Evolutionary conservation across 1,139 yeast genomes (phyloP).

Genomic region (Lodderomyces margitis): DNA sequence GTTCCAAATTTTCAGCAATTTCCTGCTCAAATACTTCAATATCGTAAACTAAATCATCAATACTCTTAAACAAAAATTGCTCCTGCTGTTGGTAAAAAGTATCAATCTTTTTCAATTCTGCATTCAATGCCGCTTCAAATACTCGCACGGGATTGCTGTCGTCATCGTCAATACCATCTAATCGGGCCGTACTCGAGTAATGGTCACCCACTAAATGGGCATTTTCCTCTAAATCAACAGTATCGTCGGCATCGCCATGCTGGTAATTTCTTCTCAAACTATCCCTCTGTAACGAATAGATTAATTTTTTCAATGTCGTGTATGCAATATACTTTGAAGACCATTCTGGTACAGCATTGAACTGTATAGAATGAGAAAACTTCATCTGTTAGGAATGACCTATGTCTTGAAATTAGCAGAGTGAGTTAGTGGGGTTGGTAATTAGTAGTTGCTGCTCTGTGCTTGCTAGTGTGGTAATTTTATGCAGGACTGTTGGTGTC

Average conservation of each 20-base stretch:
- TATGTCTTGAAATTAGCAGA: not conserved
- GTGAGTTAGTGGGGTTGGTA: not conserved
- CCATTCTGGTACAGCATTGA: conserved; percentile 80
- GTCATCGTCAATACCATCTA: conserved; percentile 16
- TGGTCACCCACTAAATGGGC: conserved; percentile 26
- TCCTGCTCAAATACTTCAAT: conserved; percentile 46
- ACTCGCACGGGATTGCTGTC: conserved; percentile 29
- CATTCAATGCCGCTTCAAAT: conserved; percentile 53
- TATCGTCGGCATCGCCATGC: conserved; percentile 23
- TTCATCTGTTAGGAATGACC: conserved; percentile 44
- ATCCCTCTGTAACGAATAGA: conserved; percentile 64
- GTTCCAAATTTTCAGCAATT: conserved; percentile 15
- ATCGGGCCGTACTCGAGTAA: conserved; percentile 23
- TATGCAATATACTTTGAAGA: conserved; percentile 67
- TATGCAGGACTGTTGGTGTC: not conserved
- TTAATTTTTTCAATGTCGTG: conserved; percentile 59
- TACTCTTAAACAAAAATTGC: conserved; percentile 42
- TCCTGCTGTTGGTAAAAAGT: conserved; percentile 57
- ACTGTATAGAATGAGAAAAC: conserved; percentile 69
- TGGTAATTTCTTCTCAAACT: conserved; percentile 31
- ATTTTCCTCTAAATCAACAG: conserved; percentile 25
- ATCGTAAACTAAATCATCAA: conserved; percentile 53
- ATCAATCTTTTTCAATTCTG: conserved; percentile 60
- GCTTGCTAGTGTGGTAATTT: not conserved
- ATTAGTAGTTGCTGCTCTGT: not conserved